phyloP scores from a whole-genome alignment of 352 stramenopile genomes.

The Pythium folliculosum region DNA sequence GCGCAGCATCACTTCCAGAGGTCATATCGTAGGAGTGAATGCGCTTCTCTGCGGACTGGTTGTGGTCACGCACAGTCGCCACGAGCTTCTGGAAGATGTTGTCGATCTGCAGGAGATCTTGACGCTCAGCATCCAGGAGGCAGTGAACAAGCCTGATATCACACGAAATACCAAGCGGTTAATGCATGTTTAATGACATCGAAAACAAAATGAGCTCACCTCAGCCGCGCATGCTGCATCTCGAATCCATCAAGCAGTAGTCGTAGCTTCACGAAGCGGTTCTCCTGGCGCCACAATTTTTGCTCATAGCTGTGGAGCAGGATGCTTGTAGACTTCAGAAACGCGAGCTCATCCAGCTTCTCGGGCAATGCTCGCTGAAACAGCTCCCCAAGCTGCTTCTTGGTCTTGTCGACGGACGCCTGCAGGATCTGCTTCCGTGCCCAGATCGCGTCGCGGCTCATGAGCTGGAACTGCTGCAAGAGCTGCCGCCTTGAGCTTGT shows the following conservation, averaged over 20 bases:
- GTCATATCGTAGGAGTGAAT: slow-evolving; percentile 17
- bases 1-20: slow-evolving; percentile 9
- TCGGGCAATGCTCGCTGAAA: slow-evolving; percentile 28
- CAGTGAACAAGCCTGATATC: slow-evolving; percentile 33
- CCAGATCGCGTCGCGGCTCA: slow-evolving; percentile 35
- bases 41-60: slow-evolving; percentile 17
- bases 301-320: slow-evolving; percentile 49
- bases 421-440: slow-evolving; percentile 23
- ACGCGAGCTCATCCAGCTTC: slow-evolving; percentile 39
- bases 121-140: slow-evolving; percentile 35
- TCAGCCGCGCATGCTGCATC: slow-evolving; percentile 40
- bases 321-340: slow-evolving; percentile 41
- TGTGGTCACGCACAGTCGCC: slow-evolving; percentile 4
- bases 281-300: slow-evolving; percentile 47
- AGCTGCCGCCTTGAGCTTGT: slow-evolving; percentile 25
- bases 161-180: neutral
- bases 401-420: slow-evolving; percentile 28
- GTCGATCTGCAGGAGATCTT: slow-evolving; percentile 30
- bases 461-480: slow-evolving; percentile 43
- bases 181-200: too few species aligned
- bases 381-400: slow-evolving; percentile 17
- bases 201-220: slow-evolving; percentile 27
- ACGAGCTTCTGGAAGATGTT: slow-evolving; percentile 25
- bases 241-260: slow-evolving; percentile 37
- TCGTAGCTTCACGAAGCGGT: slow-evolving; percentile 39